These are phyloP conservation scores for Dactylellina parvicollis DNA, from an alignment of 2,329 filamentous ascomycete species.

Conservation along the genomic window DNA sequence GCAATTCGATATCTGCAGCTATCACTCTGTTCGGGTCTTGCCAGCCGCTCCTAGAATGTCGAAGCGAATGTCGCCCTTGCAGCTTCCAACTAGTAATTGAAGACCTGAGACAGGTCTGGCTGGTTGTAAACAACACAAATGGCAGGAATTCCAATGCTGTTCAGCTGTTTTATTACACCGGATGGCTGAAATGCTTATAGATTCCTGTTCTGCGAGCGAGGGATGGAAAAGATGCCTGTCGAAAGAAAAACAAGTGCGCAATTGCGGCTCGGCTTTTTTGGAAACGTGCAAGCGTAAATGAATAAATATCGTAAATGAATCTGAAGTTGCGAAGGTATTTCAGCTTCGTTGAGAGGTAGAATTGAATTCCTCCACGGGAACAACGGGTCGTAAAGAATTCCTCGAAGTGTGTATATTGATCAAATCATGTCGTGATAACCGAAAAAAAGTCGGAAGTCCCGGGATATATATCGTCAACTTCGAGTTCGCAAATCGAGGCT, in stretches of 20 bases:
- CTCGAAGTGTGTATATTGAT: constrained; percentile 4
- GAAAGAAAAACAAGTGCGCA: not conserved
- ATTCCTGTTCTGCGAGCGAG: constrained; percentile 44
- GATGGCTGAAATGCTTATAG: constrained; percentile 49
- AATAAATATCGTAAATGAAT: constrained; percentile 11
- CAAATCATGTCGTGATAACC: constrained; percentile 14
- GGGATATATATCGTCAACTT: constrained; percentile 1
- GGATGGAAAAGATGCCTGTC: constrained; percentile 11
- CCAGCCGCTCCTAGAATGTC: constrained; percentile 44
- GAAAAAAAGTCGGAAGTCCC: not conserved
- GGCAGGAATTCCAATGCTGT: constrained; percentile 32
- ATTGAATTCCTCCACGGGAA: constrained; percentile 25
- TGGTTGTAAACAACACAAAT: constrained; percentile 38
- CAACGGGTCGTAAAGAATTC: constrained; percentile 28
- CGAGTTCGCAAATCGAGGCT: not conserved
- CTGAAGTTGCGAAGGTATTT: constrained; percentile 22
- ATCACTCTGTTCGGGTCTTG: constrained; percentile 37
- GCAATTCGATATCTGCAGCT: constrained; percentile 40
- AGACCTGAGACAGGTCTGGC: constrained; percentile 32
- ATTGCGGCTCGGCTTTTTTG: constrained; percentile 6
- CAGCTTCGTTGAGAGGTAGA: constrained; percentile 10
- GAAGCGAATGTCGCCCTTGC: constrained; percentile 47
- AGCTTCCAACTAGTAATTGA: constrained; percentile 30
- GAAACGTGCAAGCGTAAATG: not conserved
- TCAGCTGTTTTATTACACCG: constrained; percentile 37